Conservation (phyloP, 225 moss, liverwort and hornwort species). For the Polytrichum commune region DNA sequence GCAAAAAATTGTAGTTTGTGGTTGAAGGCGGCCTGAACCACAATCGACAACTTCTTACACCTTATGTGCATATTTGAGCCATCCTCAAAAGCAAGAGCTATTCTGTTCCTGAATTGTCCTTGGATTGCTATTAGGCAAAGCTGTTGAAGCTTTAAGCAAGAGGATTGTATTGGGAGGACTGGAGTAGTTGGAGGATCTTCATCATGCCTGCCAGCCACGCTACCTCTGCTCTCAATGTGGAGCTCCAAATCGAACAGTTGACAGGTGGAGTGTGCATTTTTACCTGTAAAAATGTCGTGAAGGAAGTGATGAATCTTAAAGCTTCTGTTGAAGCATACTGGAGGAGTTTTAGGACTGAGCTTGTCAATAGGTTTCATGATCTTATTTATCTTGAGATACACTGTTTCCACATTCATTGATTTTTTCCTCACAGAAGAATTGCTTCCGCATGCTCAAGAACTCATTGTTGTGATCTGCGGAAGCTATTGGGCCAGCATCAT, state of each 20-base stretch:
- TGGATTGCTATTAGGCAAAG: not conserved
- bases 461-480: too few species aligned
- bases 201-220: conserved; percentile 10
- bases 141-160: not conserved
- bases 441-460: not conserved
- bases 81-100: too few species aligned
- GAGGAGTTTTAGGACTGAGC: not conserved
- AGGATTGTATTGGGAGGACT: too few species aligned
- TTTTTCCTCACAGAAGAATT: not conserved
- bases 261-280: conserved; percentile 4
- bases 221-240: conserved; percentile 1
- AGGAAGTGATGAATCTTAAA: conserved; percentile 9
- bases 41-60: too few species aligned
- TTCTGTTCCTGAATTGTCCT: too few species aligned
- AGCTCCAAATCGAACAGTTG: conserved; percentile 4
- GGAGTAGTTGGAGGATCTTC: not conserved
- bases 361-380: not conserved
- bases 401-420: not conserved
- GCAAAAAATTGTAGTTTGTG: too few species aligned
- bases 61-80: too few species aligned
- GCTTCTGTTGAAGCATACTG: not conserved
- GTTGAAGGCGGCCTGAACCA: too few species aligned
- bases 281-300: conserved; percentile 5
- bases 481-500: too few species aligned
- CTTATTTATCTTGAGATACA: too few species aligned